Conservation (phyloP, 768 basidiomycete species). For the Trametes cingulata region DNA sequence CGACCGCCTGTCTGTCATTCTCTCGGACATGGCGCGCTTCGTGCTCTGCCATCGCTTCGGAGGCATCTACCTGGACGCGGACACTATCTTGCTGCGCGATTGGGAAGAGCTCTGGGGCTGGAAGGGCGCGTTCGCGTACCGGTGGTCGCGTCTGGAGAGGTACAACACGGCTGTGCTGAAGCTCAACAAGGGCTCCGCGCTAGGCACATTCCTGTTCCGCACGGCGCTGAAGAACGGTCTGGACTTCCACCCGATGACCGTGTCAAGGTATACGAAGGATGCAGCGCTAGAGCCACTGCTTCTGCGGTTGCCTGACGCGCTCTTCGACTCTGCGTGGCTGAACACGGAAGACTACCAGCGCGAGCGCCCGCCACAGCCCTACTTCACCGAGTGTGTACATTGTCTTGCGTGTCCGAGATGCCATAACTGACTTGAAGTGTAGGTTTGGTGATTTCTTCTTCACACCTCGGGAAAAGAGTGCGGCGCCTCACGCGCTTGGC, state of each 20-base stretch:
- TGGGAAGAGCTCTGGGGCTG: constrained; percentile 99
- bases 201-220: constrained; percentile 92
- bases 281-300: constrained; percentile 82
- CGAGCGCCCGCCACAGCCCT: constrained; percentile 92
- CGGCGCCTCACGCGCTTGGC: constrained; percentile 84
- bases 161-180: constrained; percentile 97
- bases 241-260: constrained; percentile 98
- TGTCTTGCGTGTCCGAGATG: neutral
- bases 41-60: constrained; percentile 96
- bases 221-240: constrained; percentile 91
- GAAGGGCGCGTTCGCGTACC: constrained; percentile 94
- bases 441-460: constrained; percentile 92
- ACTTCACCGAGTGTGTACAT: constrained; percentile 72
- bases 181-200: constrained; percentile 88
- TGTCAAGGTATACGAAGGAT: constrained; percentile 88
- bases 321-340: constrained; percentile 97
- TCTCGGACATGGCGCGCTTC: constrained; percentile 97
- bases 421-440: neutral
- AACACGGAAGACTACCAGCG: constrained; percentile 91
- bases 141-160: constrained; percentile 90
- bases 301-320: constrained; percentile 87
- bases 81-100: constrained; percentile 92
- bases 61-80: constrained; percentile 95
- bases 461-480: constrained; percentile 69
- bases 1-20: constrained; percentile 88